Conservation (phyloP, 2,329 filamentous ascomycete genomes). For the Fusarium ambrosium region DNA sequence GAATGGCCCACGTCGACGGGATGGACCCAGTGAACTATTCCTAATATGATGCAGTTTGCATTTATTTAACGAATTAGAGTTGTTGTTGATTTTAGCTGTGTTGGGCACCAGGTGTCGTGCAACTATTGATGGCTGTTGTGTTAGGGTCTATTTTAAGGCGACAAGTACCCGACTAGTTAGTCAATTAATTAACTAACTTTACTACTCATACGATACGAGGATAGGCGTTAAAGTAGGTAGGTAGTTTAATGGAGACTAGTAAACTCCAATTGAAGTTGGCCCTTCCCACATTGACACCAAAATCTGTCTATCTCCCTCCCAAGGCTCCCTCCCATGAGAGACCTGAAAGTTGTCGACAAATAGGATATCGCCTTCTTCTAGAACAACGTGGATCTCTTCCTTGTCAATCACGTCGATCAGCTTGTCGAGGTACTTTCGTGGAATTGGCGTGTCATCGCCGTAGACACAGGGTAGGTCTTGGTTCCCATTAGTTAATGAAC, state of each 20-base stretch:
- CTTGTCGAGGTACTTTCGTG: background rate
- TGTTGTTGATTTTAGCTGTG: background rate
- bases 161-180: background rate
- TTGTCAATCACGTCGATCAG: background rate
- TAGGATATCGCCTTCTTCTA: conserved; percentile 14
- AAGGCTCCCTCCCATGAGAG: conserved; percentile 24
- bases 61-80: background rate
- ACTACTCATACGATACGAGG: background rate
- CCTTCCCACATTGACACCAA: conserved; percentile 33
- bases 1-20: background rate
- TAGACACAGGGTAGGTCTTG: conserved; percentile 4
- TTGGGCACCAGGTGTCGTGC: background rate
- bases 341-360: conserved; percentile 28
- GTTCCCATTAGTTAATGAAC: background rate
- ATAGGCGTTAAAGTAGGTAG: background rate
- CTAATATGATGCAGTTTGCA: background rate
- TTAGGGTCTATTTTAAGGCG: background rate
- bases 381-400: background rate
- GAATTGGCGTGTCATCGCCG: background rate
- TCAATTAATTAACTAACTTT: background rate
- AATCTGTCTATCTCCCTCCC: conserved; percentile 28
- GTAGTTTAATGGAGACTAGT: background rate
- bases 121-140: background rate
- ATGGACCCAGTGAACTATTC: background rate
- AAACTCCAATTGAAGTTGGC: conserved; percentile 9